A percentile compares a stretch with the other conserved stretches of the same genome.
These are phyloP conservation scores for Xylaria polymorpha DNA, from an alignment of 2,329 filamentous ascomycete genomes.

Conservation along the genomic window DNA sequence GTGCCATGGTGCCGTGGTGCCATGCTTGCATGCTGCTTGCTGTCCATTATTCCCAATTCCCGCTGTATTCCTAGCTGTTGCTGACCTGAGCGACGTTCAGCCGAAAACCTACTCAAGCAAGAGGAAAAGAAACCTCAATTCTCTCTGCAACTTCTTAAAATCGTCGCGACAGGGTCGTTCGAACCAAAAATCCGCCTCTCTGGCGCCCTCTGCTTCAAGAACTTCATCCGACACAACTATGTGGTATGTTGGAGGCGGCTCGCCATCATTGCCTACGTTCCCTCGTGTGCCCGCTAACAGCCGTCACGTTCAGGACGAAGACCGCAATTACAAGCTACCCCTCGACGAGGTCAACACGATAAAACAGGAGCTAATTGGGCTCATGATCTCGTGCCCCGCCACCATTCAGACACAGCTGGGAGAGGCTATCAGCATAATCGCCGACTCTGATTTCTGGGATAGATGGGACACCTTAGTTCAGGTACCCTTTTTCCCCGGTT, in stretches of 20 bases:
- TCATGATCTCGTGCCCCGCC: conserved; percentile 93
- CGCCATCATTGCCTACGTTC: background rate
- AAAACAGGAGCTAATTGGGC: conserved; percentile 92
- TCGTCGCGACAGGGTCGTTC: conserved; percentile 80
- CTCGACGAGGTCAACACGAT: conserved; percentile 86
- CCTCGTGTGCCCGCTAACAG: background rate
- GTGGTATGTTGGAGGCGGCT: conserved; percentile 65
- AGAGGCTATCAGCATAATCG: conserved; percentile 96
- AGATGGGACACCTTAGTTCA: conserved; percentile 96
- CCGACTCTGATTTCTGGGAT: conserved; percentile 97
- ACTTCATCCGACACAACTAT: conserved; percentile 95
- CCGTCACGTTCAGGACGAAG: conserved; percentile 73
- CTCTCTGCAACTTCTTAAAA: conserved; percentile 87
- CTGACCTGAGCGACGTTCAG: conserved; percentile 60
- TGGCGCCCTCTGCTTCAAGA: conserved; percentile 96
- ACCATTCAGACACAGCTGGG: conserved; percentile 93
- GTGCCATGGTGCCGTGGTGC: background rate
- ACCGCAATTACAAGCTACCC: conserved; percentile 91
- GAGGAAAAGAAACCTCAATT: conserved; percentile 88
- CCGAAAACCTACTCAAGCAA: conserved; percentile 81
- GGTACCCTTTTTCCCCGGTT: conserved; percentile 57
- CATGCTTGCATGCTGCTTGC: background rate
- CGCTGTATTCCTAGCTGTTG: conserved; percentile 1
- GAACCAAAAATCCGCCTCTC: conserved; percentile 84
- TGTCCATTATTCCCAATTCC: background rate